phyloP scores from a whole-genome alignment of 106 monocot species.

The Posidonia australis region DNA sequence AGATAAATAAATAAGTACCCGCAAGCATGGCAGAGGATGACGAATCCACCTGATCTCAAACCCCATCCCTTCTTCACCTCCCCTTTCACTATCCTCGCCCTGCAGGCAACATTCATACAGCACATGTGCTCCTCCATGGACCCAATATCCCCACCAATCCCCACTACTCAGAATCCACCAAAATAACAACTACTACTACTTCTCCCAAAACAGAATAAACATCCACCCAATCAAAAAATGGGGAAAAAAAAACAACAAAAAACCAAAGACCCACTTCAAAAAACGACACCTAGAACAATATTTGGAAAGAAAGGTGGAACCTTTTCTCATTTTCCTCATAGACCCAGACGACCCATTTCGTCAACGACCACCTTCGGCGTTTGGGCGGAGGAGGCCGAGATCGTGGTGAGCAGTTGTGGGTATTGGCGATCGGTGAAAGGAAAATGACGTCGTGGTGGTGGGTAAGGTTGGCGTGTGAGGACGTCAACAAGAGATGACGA shows the following conservation, averaged over 20 bases:
- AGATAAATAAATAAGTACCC: too few relatives aligned
- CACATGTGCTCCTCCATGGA: slow-evolving; percentile 20
- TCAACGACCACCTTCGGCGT: too few relatives aligned
- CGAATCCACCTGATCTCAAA: slow-evolving; percentile 77
- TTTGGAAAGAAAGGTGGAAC: neutral
- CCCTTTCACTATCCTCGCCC: slow-evolving; percentile 26
- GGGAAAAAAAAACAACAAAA: too few relatives aligned
- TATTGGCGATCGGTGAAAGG: neutral
- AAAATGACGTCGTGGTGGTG: neutral
- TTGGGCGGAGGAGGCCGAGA: too few relatives aligned
- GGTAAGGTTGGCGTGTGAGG: neutral
- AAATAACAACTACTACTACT: too few relatives aligned
- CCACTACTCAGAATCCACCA: neutral
- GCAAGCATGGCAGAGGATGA: slow-evolving; percentile 70
- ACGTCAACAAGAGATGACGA: neutral
- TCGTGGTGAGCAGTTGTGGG: too few relatives aligned
- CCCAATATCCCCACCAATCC: neutral
- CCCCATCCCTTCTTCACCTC: slow-evolving; percentile 79
- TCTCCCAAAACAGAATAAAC: too few relatives aligned
- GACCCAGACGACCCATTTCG: neutral
- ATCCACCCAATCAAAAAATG: neutral
- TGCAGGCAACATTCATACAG: slow-evolving; percentile 69
- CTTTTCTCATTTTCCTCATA: neutral
- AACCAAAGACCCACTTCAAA: neutral
- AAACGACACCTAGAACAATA: neutral